Percentiles rank a stretch among this genome's conserved stretches.
Evolutionary conservation across 2,329 filamentous ascomycete genomes (phyloP).

Genomic region (Verticillium nubilum): DNA sequence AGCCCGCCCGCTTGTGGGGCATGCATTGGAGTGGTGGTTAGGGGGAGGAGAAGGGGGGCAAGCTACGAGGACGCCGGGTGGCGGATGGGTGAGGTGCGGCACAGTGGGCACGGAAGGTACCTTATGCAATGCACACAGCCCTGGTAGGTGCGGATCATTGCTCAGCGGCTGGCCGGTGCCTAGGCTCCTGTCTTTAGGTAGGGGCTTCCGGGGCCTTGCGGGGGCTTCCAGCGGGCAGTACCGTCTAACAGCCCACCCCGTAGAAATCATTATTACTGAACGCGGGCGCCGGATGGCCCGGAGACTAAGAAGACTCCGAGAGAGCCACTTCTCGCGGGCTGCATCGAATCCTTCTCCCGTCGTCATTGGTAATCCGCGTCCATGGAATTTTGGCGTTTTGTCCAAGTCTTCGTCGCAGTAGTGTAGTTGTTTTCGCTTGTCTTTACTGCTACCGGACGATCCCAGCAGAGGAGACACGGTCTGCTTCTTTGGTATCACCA

Average conservation of each 20-base stretch:
- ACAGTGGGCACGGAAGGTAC: neutral
- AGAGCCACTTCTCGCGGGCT: neutral
- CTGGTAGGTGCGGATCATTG: neutral
- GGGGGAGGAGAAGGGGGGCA: neutral
- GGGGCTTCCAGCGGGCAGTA: neutral
- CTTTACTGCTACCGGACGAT: no score
- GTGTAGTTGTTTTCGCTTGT: no score
- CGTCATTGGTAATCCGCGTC: neutral
- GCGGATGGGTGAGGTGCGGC: neutral
- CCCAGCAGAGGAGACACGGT: no score
- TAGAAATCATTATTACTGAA: neutral
- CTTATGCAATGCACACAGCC: neutral
- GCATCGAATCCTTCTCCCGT: neutral
- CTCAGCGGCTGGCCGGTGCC: neutral
- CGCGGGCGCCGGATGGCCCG: slow-evolving; percentile 11
- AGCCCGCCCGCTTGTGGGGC: neutral
- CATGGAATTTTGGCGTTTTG: neutral
- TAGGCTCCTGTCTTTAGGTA: no score
- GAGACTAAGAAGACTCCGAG: slow-evolving; percentile 11
- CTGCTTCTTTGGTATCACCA: no score
- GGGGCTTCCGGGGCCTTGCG: neutral
- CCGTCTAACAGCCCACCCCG: neutral
- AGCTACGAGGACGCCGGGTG: neutral
- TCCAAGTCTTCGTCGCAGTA: neutral
- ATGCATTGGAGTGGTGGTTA: neutral